Conservation (phyloP, 2,329 filamentous ascomycete genomes). For the Beauveria brongniartii region DNA sequence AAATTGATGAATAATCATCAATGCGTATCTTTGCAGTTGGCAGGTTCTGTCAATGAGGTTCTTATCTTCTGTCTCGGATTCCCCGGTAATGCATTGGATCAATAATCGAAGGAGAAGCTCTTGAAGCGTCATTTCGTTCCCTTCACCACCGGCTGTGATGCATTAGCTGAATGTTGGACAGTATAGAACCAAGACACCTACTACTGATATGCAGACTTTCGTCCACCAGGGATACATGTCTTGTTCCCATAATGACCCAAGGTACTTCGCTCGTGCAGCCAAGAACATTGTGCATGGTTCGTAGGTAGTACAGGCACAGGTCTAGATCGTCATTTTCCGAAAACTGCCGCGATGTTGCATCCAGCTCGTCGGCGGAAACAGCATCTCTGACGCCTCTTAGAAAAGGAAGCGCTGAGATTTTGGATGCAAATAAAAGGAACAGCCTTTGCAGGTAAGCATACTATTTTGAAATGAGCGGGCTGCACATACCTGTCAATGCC, state of each 20-base stretch:
- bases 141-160: constrained; percentile 37
- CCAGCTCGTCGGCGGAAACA: constrained; percentile 14
- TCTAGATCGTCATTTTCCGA: constrained; percentile 60
- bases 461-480: background rate
- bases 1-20: constrained; percentile 63
- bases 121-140: constrained; percentile 53
- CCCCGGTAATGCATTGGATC: constrained; percentile 46
- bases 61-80: constrained; percentile 13
- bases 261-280: constrained; percentile 57
- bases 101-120: constrained; percentile 61
- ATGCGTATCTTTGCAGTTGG: constrained; percentile 61
- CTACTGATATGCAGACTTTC: constrained; percentile 33
- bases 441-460: constrained; percentile 34
- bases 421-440: constrained; percentile 52
- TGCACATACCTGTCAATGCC: constrained; percentile 52
- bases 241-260: constrained; percentile 63
- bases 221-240: constrained; percentile 28
- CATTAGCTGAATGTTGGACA: constrained; percentile 16
- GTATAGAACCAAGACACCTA: constrained; percentile 30
- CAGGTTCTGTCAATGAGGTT: constrained; percentile 39
- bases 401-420: constrained; percentile 48
- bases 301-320: constrained; percentile 70
- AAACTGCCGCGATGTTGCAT: constrained; percentile 21
- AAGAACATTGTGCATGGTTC: constrained; percentile 65
- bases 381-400: constrained; percentile 24